These are phyloP conservation scores for Rhodotorula toruloides DNA, from an alignment of 768 basidiomycete species.

Conservation along the genomic window DNA sequence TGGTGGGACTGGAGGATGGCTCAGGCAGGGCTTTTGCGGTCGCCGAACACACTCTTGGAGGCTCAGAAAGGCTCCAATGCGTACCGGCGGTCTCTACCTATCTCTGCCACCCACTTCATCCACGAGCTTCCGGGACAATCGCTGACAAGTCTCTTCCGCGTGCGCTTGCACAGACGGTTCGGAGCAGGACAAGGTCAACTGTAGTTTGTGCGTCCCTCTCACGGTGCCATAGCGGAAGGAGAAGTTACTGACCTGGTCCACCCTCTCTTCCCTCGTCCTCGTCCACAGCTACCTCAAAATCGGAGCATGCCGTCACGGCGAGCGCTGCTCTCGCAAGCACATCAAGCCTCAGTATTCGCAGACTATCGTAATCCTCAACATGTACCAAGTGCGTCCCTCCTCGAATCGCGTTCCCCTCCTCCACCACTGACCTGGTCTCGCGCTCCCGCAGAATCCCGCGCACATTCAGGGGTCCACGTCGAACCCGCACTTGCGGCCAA, in stretches of 20 bases:
- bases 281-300: constrained; percentile 56
- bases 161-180: constrained; percentile 42
- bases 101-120: no score
- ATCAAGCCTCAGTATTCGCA: constrained; percentile 97
- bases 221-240: neutral
- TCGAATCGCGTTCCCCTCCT: neutral
- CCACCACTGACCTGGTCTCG: neutral
- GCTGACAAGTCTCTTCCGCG: no score
- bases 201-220: constrained; percentile 97
- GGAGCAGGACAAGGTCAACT: constrained; percentile 67
- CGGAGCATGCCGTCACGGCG: constrained; percentile 96
- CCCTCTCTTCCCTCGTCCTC: neutral
- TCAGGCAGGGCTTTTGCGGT: neutral
- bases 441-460: constrained; percentile 68
- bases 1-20: no score
- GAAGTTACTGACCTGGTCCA: neutral
- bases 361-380: constrained; percentile 91
- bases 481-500: constrained; percentile 34
- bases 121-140: no score
- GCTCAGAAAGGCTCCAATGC: neutral
- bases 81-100: neutral
- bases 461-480: constrained; percentile 55
- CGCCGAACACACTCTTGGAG: neutral
- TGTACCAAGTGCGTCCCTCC: constrained; percentile 56
- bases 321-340: constrained; percentile 96